Conservation (phyloP, 345 rosid genomes). For the Anacardium occidentale region DNA sequence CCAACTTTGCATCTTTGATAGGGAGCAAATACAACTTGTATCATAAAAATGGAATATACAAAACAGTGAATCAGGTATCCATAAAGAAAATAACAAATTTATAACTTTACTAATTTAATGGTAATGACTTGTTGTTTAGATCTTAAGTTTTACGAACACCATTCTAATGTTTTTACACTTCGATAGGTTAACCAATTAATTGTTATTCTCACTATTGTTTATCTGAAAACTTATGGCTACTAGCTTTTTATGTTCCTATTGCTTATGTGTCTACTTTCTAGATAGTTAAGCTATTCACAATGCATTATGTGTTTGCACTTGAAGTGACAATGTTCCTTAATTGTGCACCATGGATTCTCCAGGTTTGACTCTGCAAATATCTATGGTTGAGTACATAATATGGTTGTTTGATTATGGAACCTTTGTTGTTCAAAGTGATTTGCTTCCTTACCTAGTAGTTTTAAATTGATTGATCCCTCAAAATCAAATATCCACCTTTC, state of each 20-base stretch:
- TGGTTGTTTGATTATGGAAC: not conserved
- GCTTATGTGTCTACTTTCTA: conserved; percentile 26
- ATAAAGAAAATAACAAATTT: no score
- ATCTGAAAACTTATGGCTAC: not conserved
- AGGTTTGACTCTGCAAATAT: conserved; percentile 42
- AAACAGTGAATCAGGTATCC: no score
- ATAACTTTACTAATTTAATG: not conserved
- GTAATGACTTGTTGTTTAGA: not conserved
- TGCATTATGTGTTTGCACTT: conserved; percentile 87
- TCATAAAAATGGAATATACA: no score
- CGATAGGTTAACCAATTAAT: not conserved
- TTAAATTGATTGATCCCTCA: not conserved
- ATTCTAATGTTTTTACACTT: not conserved
- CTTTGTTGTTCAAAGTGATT: not conserved
- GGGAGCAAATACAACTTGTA: no score
- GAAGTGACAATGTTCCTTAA: conserved; percentile 91
- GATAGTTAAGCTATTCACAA: conserved; percentile 96
- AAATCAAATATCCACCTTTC: not conserved
- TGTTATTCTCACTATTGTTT: not conserved
- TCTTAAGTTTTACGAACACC: not conserved
- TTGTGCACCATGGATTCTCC: conserved; percentile 94
- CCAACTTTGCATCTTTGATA: not conserved
- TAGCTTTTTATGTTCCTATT: not conserved
- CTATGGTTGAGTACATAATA: not conserved
- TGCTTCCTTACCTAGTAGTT: not conserved